Conservation (phyloP, 805 yeast genomes). For the Monosporozyma unispora region DNA sequence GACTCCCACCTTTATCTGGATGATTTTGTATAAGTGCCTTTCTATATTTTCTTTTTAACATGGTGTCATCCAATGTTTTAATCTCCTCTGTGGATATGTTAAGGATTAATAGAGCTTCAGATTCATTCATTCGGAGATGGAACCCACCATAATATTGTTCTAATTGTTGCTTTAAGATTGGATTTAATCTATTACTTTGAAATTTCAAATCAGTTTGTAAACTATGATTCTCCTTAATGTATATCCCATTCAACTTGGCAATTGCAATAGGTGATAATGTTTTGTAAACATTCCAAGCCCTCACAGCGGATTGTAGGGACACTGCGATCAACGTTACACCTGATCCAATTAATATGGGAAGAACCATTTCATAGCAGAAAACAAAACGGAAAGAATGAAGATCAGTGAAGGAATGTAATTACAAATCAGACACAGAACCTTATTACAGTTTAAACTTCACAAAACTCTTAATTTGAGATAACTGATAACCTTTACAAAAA, state of each 20-base stretch:
- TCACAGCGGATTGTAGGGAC: conserved; percentile 20
- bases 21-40: conserved; percentile 80
- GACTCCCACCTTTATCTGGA: conserved; percentile 92
- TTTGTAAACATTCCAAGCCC: conserved; percentile 26
- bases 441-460: no score
- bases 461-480: no score
- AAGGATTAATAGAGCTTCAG: conserved; percentile 59
- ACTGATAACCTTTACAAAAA: no score
- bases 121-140: conserved; percentile 53
- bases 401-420: no score
- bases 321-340: conserved; percentile 25
- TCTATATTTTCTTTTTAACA: conserved; percentile 73
- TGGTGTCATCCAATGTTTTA: conserved; percentile 36
- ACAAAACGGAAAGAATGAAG: background rate
- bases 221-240: conserved; percentile 7
- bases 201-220: conserved; percentile 10
- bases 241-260: conserved; percentile 20
- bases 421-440: no score
- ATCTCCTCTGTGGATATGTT: conserved; percentile 51
- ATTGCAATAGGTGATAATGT: conserved; percentile 22
- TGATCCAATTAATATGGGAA: conserved; percentile 25
- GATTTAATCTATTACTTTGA: conserved; percentile 11
- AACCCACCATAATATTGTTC: conserved; percentile 51
- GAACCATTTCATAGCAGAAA: conserved; percentile 17
- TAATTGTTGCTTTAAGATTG: conserved; percentile 10